A percentile compares a stretch with the other conserved stretches of the same genome.
phyloP scores from a whole-genome alignment of 345 rosid genomes.

The Corchorus olitorius region DNA sequence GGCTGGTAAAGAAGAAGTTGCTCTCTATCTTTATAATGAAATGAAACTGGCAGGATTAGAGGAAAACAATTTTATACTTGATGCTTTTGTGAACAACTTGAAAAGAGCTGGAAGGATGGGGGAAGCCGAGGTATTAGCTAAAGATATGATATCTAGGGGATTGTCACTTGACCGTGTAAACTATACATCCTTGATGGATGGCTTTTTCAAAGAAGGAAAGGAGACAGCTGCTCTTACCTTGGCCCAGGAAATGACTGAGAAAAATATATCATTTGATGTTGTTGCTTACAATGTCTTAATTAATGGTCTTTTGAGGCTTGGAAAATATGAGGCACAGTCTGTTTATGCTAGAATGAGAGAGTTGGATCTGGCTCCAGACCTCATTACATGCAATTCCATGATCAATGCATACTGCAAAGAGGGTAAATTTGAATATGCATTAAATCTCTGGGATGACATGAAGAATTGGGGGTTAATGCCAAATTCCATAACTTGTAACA shows the following conservation, averaged over 20 bases:
- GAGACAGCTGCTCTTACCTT: constrained; percentile 67
- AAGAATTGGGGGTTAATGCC: constrained; percentile 52
- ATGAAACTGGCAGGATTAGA: constrained; percentile 61
- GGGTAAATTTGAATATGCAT: constrained; percentile 53
- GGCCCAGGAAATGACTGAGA: constrained; percentile 72
- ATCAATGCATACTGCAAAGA: constrained; percentile 63
- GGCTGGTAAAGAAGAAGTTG: constrained; percentile 57
- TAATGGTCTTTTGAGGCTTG: constrained; percentile 64
- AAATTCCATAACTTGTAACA: constrained; percentile 64
- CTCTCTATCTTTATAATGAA: constrained; percentile 60
- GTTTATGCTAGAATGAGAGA: constrained; percentile 61
- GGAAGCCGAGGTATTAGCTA: constrained; percentile 51
- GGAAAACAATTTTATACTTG: constrained; percentile 60
- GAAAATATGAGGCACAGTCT: constrained; percentile 56
- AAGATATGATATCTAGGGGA: constrained; percentile 57
- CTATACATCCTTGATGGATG: constrained; percentile 91
- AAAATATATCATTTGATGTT: constrained; percentile 63
- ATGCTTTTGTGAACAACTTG: constrained; percentile 64
- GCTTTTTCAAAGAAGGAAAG: constrained; percentile 71
- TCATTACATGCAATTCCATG: constrained; percentile 73
- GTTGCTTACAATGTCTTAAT: constrained; percentile 78
- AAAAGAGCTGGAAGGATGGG: constrained; percentile 62
- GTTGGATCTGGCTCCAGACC: constrained; percentile 70
- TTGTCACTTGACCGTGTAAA: constrained; percentile 65
- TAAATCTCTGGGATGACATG: constrained; percentile 75